These are phyloP conservation scores for Fusarium sp. DNA, from an alignment of 2,329 filamentous ascomycete species.

Conservation along the genomic window DNA sequence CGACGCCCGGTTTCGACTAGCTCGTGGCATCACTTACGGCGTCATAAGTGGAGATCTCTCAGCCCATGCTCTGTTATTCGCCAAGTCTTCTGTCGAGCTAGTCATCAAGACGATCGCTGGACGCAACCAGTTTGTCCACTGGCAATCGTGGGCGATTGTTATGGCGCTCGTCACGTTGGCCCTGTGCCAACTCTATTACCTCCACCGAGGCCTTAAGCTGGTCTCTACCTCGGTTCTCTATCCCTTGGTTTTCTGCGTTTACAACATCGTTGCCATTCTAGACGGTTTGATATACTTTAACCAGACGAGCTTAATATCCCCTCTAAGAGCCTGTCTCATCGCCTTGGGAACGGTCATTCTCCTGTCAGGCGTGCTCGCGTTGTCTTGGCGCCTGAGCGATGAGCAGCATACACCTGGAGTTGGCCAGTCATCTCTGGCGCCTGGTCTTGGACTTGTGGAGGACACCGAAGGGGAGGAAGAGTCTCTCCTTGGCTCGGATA, in stretches of 20 bases:
- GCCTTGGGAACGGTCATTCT: slow-evolving; percentile 88
- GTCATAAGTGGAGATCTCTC: slow-evolving; percentile 92
- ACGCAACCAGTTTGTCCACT: slow-evolving; percentile 92
- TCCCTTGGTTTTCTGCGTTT: slow-evolving; percentile 97
- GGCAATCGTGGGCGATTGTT: slow-evolving; percentile 94
- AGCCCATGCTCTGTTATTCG: slow-evolving; percentile 90
- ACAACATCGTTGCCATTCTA: slow-evolving; percentile 98
- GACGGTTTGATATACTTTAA: slow-evolving; percentile 98
- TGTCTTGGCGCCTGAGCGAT: slow-evolving; percentile 93
- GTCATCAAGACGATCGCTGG: slow-evolving; percentile 87
- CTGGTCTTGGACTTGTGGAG: slow-evolving; percentile 84
- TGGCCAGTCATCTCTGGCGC: slow-evolving; percentile 78
- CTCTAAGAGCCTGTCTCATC: slow-evolving; percentile 82
- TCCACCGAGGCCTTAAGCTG: slow-evolving; percentile 92
- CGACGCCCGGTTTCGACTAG: slow-evolving; percentile 76
- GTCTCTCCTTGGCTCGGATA: slow-evolving; percentile 62
- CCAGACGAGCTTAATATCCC: slow-evolving; percentile 83
- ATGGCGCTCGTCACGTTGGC: slow-evolving; percentile 84
- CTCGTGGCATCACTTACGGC: slow-evolving; percentile 88
- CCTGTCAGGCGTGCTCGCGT: slow-evolving; percentile 85
- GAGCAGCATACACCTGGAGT: slow-evolving; percentile 72
- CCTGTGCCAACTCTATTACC: slow-evolving; percentile 91
- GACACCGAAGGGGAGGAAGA: slow-evolving; percentile 73
- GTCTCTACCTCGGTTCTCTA: slow-evolving; percentile 97
- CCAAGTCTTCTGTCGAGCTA: slow-evolving; percentile 96